Percentiles rank a stretch among this genome's conserved stretches.
These are phyloP conservation scores for Alternaria infectoria DNA, from an alignment of 2,329 filamentous ascomycete genomes.

Conservation along the genomic window DNA sequence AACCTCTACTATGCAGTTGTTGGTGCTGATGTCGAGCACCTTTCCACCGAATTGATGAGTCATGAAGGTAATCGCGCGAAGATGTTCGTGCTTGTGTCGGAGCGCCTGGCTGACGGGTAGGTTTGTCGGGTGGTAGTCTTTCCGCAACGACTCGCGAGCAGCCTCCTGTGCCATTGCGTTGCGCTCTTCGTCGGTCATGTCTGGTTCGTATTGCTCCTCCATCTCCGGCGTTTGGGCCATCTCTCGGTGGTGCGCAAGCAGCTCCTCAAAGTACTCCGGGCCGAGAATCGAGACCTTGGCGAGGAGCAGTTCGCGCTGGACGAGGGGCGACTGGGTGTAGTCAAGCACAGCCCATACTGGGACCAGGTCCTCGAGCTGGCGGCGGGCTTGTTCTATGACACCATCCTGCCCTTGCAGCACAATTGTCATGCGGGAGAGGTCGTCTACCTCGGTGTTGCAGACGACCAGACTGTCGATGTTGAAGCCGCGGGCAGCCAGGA, in stretches of 20 bases:
- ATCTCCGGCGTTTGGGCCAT: conserved; percentile 65
- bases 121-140: conserved; percentile 88
- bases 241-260: conserved; percentile 93
- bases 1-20: conserved; percentile 96
- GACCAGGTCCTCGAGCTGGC: conserved; percentile 94
- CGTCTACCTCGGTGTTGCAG: conserved; percentile 95
- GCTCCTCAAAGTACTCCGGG: conserved; percentile 97
- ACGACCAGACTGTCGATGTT: conserved; percentile 99
- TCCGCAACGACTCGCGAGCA: conserved; percentile 50
- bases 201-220: conserved; percentile 28
- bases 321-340: conserved; percentile 89
- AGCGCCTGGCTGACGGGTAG: conserved; percentile 86
- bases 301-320: conserved; percentile 92
- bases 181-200: conserved; percentile 41
- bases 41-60: conserved; percentile 98
- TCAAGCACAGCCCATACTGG: conserved; percentile 98
- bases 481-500: conserved; percentile 94
- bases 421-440: conserved; percentile 98
- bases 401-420: conserved; percentile 95
- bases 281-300: conserved; percentile 97
- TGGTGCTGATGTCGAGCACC: conserved; percentile 96
- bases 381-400: conserved; percentile 93
- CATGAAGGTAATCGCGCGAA: conserved; percentile 94
- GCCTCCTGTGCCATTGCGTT: conserved; percentile 40
- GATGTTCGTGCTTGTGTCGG: conserved; percentile 95